Base-by-base conservation (phyloP, 176 grass and related monocot genomes). In the Hsuehochloa calcarea region DNA sequence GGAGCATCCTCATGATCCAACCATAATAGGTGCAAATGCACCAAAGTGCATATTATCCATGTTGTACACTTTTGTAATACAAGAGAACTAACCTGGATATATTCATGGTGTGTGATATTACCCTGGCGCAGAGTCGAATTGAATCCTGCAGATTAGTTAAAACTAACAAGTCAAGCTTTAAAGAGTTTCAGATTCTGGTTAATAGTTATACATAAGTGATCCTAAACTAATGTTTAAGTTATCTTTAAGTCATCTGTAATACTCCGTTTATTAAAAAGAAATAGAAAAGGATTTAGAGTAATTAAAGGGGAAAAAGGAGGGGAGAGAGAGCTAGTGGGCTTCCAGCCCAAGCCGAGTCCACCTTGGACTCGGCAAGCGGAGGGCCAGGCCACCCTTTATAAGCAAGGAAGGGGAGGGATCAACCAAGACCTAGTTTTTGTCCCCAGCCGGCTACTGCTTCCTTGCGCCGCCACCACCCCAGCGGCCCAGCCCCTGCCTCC, bases 101-200 rank as follows among this genome's bases (percentile, higher is more conserved):
- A 98, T 91, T 98, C 96, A 90, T 98, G 96, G 69, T 98, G 96
- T 49, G 96, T 98, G 85, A 98, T 92, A 63, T 95, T 98, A 8
- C 96, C 96, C 65, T 98, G 96, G 37, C 96, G 91, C 44, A 98
- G 85, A 78, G 96, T 98, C 13, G 96, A 98, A 95, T 98, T 98
- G 85, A 98, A 98, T 80, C 96, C 96, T 98, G 88, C 72, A 89
- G 65, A 87, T 79, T 79, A 4, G 6, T 77, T 68, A 65, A 80
- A 67, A 71, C 16, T 87, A 81, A 69, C 45, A 77, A 78, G 55
- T 54, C 74, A 73, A 89, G 15, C 37, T 82, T 85, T 27, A 34
- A 79, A 79, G 13, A 41, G 35, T 69, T 75, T 52, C 27, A 55
- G 29, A 58, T 46, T 38, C 19, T 14, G 75, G 22, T 46, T 46